Evolutionary conservation across 73 alveolate genomes (phyloP), one percentile per base, ranked within the genome.

Genomic region (Tetrahymena borealis): DNA sequence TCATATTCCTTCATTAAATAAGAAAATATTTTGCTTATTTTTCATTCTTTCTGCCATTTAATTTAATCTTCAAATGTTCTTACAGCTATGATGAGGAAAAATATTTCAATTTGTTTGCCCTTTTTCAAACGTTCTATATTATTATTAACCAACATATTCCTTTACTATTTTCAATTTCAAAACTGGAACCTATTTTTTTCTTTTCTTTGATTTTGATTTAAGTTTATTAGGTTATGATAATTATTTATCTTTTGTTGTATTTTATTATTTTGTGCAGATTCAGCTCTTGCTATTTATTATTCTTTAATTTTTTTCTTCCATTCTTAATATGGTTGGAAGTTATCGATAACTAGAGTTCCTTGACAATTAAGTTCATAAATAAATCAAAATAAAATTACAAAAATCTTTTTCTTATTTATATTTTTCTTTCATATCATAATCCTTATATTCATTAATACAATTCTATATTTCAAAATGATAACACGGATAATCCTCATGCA

Each of bases 21-120:
- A n/a, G n/a, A n/a, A n/a, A n/a, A n/a, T n/a, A n/a, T n/a, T n/a
- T n/a, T n/a, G n/a, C n/a, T n/a, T n/a, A n/a, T n/a, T n/a, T n/a
- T n/a, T n/a, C n/a, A n/a, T n/a, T n/a, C n/a, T n/a, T n/a, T n/a
- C n/a, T n/a, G n/a, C n/a, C n/a, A n/a, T n/a, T n/a, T n/a, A n/a
- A n/a, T n/a, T n/a, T n/a, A n/a, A n/a, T n/a, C n/a, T n/a, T n/a
- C 78, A 79, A 28, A 35, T 28, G 28, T 38, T 85, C 35, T 85
- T 93, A 93, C 95, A 32, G 95, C 95, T 36, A 93, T 79, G 11
- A 91, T 33, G 78, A 93, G 78, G 91, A 93, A 93, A 32, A 93
- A 39, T 78, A 93, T n/a, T 42, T 93, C 95, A 39, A 93, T 93
- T 79, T 79, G 77, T 90, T 42, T 93, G 91, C 95, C 78, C 33